Percentiles rank a stretch among this genome's conserved stretches.
Conservation (phyloP, 306 rosid species). For the Inga leiocalycina region DNA sequence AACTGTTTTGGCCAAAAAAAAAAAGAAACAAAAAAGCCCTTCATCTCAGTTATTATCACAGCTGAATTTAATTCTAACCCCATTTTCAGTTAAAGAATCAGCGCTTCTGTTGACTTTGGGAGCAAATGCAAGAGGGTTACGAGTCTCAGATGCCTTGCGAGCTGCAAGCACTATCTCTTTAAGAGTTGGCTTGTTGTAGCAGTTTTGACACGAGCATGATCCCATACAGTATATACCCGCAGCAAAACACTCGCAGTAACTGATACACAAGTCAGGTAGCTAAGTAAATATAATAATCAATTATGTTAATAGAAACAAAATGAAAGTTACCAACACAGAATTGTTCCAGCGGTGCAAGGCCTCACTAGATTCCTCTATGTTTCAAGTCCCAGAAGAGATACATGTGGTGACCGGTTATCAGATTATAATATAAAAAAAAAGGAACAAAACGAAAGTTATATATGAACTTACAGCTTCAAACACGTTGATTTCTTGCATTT, state of each 20-base stretch:
- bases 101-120: slow-evolving; percentile 89
- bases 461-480: slow-evolving; percentile 84
- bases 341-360: too few species aligned
- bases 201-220: slow-evolving; percentile 87
- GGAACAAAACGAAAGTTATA: neutral
- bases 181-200: slow-evolving; percentile 84
- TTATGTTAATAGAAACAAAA: neutral
- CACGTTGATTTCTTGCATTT: slow-evolving; percentile 93
- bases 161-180: slow-evolving; percentile 82
- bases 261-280: slow-evolving; percentile 28
- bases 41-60: neutral
- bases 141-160: slow-evolving; percentile 88
- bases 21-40: too few species aligned
- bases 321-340: neutral
- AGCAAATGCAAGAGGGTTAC: slow-evolving; percentile 96
- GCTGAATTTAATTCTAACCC: slow-evolving; percentile 57
- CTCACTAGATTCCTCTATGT: too few species aligned
- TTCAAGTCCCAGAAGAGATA: too few species aligned
- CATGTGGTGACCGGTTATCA: too few species aligned
- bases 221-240: slow-evolving; percentile 88
- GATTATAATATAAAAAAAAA: too few species aligned
- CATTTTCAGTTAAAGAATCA: slow-evolving; percentile 65
- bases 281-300: neutral
- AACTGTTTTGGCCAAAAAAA: too few species aligned
- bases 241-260: slow-evolving; percentile 96